These are phyloP conservation scores for Alternaria incomplexa DNA, from an alignment of 2,329 filamentous ascomycete genomes.

Conservation along the genomic window DNA sequence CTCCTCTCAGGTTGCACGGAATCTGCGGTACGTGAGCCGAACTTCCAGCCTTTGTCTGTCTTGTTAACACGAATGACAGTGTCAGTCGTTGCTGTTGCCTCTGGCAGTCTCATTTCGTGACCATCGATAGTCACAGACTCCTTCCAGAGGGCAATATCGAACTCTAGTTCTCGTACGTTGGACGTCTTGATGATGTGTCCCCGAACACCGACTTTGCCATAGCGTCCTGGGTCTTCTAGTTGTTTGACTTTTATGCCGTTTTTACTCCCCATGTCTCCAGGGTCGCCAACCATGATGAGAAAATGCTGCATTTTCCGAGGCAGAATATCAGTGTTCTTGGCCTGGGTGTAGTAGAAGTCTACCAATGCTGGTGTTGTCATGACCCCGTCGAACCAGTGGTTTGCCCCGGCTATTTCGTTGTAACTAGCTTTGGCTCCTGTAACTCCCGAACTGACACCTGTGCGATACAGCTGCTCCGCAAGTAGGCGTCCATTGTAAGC, in stretches of 20 bases:
- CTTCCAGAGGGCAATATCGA: conserved; percentile 28
- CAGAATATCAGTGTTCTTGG: conserved; percentile 17
- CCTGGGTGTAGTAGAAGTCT: conserved; percentile 56
- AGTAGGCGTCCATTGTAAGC: conserved; percentile 63
- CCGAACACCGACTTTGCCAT: conserved; percentile 57
- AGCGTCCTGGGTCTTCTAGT: conserved; percentile 57
- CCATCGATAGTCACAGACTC: conserved; percentile 29
- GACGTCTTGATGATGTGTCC: conserved; percentile 39
- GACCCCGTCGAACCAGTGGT: conserved; percentile 45
- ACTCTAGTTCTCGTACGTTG: conserved; percentile 40
- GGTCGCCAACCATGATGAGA: conserved; percentile 57
- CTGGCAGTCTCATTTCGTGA: conserved; percentile 18
- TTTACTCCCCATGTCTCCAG: conserved; percentile 60
- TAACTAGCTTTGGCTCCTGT: conserved; percentile 54
- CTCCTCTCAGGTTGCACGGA: conserved; percentile 36
- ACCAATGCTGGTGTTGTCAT: conserved; percentile 60
- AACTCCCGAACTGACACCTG: conserved; percentile 24
- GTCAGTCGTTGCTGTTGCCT: not conserved
- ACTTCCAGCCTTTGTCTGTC: conserved; percentile 10
- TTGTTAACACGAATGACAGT: not conserved
- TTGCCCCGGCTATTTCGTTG: conserved; percentile 52
- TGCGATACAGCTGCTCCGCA: conserved; percentile 53
- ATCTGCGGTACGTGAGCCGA: not conserved
- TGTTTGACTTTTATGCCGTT: conserved; percentile 59
- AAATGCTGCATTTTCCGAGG: conserved; percentile 48